Base-by-base conservation (phyloP, 1,139 yeast genomes). In the Pichia sp. region DNA sequence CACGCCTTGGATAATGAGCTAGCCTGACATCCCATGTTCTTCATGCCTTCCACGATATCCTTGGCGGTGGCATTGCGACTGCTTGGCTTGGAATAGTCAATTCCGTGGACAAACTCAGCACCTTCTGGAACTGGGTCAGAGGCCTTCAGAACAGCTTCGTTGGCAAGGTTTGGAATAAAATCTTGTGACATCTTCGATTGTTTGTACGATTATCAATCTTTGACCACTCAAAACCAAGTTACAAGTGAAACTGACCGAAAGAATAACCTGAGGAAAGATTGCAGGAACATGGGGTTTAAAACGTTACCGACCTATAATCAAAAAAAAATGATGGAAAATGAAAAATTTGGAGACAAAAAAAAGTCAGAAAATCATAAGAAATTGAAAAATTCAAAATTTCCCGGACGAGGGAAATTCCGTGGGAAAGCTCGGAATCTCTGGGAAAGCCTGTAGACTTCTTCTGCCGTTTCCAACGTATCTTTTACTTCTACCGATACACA, bases 11-110 rank as follows among this genome's bases (percentile, higher is more conserved):
- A 85, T 47, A 93, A 78, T 2, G 95, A 80, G 20, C 92, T 81
- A 6, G 96, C 99, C 73, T 93, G 99, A 77, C 93, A 95, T n/a
- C 99, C 99, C 97, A 93, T 93, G 48, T 83, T 84, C 64, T 76
- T 81, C 99, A 95, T 93, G 44, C 95, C 81, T 41, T 75, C 76
- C 61, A 93, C 80, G 62, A 93, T 75, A 65, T 89, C 95, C 17
- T 78, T 76, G 31, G 98, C 98, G 51, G 77, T 75, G 81, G 88
- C 83, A 70, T 90, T 83, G 53, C 74, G 72, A 57, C 74, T 71
- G 55, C 77, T 78, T 49, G 87, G 85, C 62, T 84, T 77, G 52
- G 92, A 83, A 72, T 92, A 95, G 71, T 93, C 97, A 50, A 93
- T 82, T 54, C 99, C 99, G 56, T 79, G 75, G 44, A 95, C 97